Base-by-base conservation (phyloP, 306 rosid species). In the Abrus precatorius region DNA sequence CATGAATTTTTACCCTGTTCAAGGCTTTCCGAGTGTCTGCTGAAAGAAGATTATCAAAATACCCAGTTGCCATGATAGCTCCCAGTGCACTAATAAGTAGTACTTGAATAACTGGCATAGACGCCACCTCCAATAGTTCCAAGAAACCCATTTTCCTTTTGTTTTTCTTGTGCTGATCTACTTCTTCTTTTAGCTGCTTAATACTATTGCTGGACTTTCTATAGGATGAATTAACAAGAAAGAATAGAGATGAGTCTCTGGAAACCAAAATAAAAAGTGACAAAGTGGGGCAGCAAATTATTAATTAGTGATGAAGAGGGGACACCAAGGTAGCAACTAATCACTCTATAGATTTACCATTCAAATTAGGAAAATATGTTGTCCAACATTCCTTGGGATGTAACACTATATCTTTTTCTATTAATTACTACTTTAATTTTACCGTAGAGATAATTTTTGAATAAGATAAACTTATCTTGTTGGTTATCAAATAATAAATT, bases 31-130 rank as follows among this genome's bases (percentile, higher is more conserved):
- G 71, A 12, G 91, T 88, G 6, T 83, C 86, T 0, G 66, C 7
- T 1, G 97, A 91, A 28, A 95, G 97, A 86, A 95, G 89, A 79
- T 90, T 67, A 47, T 85, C 75, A 65, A 80, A 85, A 52, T 81
- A 87, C 0, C 57, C 74, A 75, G 94, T 89, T 40, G 99, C 87
- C 88, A 95, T 70, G 52, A 89, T 84, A 65, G 97, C 99, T 71
- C 98, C 99, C 82, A 93, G 55, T 12, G 88, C 66, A 81, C 92
- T 85, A 62, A 95, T 85, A 10, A 95, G 56, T 8, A 95, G 86
- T 57, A 95, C 93, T 87, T 95, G 91, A 77, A 91, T 20, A 79
- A 90, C 11, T 55, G 99, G 99, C 92, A 86, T 84, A 30, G 90
- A 86, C 0, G 99, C 97, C 88, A 75, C 92, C 86, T 78, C 90